Evolutionary conservation across 2,329 filamentous ascomycete genomes (phyloP).

Genomic region (Apiospora kogelbergensis): DNA sequence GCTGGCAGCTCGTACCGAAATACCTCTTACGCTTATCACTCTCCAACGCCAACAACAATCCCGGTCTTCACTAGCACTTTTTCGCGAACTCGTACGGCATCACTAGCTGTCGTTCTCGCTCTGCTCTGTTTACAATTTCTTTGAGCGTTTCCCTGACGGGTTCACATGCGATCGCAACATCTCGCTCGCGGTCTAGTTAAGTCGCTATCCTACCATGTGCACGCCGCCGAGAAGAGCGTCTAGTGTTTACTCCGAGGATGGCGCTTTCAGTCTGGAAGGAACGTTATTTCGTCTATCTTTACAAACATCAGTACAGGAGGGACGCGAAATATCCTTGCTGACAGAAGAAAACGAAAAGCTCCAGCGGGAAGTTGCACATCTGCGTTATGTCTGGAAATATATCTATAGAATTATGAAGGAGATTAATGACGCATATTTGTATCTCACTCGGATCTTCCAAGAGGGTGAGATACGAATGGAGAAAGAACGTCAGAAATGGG

Average conservation of each 20-base stretch:
- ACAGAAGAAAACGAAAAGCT: background rate
- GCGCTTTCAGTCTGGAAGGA: background rate
- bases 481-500: background rate
- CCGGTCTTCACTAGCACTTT: background rate
- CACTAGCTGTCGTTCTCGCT: background rate
- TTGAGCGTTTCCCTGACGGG: background rate
- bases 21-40: background rate
- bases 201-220: background rate
- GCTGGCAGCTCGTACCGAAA: background rate
- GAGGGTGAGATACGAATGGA: background rate
- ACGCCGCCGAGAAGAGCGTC: background rate
- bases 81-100: background rate
- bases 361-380: background rate
- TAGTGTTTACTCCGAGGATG: background rate
- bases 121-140: background rate
- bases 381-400: background rate
- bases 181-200: background rate
- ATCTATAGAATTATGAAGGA: background rate
- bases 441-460: background rate
- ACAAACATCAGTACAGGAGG: background rate
- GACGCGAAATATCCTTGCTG: background rate
- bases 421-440: background rate
- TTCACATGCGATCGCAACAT: background rate
- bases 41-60: background rate
- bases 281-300: background rate